Percentiles rank a stretch among this genome's conserved stretches.
These are phyloP conservation scores for Annulohypoxylon moriforme DNA, from an alignment of 495 filamentous ascomycete genomes.

Conservation along the genomic window DNA sequence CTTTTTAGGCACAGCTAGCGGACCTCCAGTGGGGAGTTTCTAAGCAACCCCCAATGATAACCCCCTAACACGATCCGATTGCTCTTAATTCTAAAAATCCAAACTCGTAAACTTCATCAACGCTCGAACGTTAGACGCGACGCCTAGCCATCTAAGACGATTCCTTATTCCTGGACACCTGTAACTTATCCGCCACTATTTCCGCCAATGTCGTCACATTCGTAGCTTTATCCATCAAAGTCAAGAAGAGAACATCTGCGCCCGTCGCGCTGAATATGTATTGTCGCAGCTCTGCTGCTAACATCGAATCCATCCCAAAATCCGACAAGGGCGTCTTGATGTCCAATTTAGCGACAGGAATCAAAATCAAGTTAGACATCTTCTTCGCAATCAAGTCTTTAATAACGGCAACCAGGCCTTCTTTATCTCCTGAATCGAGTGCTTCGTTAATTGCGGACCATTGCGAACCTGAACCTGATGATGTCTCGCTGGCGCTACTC, in stretches of 20 bases:
- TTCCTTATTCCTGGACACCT: not conserved
- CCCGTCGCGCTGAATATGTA: conserved; percentile 45
- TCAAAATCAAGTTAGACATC: conserved; percentile 44
- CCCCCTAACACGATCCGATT: not conserved
- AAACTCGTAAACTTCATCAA: not conserved
- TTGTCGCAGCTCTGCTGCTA: conserved; percentile 53
- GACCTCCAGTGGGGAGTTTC: not conserved
- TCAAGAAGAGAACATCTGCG: conserved; percentile 48
- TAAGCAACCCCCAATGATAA: not conserved
- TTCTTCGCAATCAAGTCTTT: conserved; percentile 37
- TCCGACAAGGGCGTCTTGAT: conserved; percentile 30
- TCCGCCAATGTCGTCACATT: not conserved
- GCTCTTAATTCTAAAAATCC: not conserved
- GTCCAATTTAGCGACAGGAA: conserved; percentile 47
- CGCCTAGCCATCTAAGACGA: not conserved
- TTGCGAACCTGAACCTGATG: not conserved
- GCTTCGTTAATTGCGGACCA: not conserved
- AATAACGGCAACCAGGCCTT: not conserved
- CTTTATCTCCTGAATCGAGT: not conserved
- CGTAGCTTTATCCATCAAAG: conserved; percentile 12
- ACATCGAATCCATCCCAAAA: conserved; percentile 55
- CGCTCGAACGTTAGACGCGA: not conserved
- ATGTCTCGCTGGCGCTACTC: not conserved
- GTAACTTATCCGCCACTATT: conserved; percentile 1
- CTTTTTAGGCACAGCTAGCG: not conserved